Percentiles rank a stretch among this genome's conserved stretches.
These are phyloP conservation scores for Acarospora socialis DNA, from an alignment of 2,329 filamentous ascomycete species.

Conservation along the genomic window DNA sequence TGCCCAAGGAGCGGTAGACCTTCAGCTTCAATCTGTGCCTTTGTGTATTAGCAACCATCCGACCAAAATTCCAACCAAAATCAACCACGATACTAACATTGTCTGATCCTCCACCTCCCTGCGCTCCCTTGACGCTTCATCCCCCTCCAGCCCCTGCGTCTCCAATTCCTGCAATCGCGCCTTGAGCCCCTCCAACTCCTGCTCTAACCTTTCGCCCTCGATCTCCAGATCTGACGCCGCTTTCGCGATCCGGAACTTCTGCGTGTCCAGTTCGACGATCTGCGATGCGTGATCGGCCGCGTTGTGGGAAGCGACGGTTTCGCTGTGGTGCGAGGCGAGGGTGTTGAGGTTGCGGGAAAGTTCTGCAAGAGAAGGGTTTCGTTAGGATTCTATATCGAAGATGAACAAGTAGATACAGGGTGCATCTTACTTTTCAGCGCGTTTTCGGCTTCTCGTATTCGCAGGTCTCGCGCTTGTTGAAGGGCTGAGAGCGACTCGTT, in stretches of 20 bases:
- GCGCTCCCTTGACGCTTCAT: conserved; percentile 35
- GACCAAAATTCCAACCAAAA: not conserved
- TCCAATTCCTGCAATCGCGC: conserved; percentile 70
- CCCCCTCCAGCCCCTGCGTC: conserved; percentile 70
- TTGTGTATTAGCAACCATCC: conserved; percentile 8
- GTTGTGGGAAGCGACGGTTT: conserved; percentile 61
- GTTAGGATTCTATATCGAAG: too few relatives aligned
- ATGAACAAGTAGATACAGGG: too few relatives aligned
- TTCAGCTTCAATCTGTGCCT: conserved; percentile 56
- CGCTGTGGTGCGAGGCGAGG: conserved; percentile 56
- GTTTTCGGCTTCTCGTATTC: conserved; percentile 54
- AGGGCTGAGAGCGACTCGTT: conserved; percentile 70
- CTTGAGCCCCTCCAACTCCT: conserved; percentile 60
- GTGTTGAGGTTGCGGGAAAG: conserved; percentile 64
- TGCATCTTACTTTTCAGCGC: conserved; percentile 44
- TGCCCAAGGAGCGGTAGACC: conserved; percentile 80
- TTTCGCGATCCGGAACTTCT: conserved; percentile 92
- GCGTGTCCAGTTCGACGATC: conserved; percentile 76
- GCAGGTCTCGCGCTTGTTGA: conserved; percentile 67
- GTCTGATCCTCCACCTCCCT: conserved; percentile 37
- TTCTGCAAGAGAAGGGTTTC: conserved; percentile 31
- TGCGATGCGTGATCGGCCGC: conserved; percentile 65
- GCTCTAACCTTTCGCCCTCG: conserved; percentile 81
- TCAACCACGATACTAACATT: conserved; percentile 21
- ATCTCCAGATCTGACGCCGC: conserved; percentile 77